Conservation (phyloP, 2,329 filamentous ascomycete genomes). For the Hypoxylon sp. region DNA sequence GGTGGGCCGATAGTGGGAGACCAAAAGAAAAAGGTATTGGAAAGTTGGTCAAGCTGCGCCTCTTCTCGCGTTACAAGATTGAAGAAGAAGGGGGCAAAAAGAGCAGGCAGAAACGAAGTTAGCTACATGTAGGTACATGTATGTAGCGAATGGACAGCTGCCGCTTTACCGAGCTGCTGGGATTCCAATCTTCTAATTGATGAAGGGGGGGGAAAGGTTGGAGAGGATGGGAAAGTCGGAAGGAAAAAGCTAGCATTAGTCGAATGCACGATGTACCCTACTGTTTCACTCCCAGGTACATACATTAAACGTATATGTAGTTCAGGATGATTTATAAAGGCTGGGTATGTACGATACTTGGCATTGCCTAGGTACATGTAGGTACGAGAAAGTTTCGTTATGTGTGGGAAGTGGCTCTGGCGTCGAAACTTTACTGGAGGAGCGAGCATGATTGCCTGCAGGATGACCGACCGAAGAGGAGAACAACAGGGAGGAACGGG, state of each 20-base stretch:
- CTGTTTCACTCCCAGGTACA: background rate
- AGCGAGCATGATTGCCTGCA: constrained; percentile 29
- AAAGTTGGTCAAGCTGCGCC: constrained; percentile 20
- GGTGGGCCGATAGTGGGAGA: constrained; percentile 11
- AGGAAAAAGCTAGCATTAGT: background rate
- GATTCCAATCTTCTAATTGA: constrained; percentile 29
- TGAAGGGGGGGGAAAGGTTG: constrained; percentile 9
- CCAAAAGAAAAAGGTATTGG: constrained; percentile 9
- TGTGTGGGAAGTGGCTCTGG: constrained; percentile 18
- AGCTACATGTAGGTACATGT: background rate
- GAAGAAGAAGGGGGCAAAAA: constrained; percentile 16
- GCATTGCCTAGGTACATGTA: background rate
- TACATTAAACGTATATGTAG: background rate
- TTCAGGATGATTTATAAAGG: constrained; percentile 8
- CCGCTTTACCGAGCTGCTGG: constrained; percentile 41
- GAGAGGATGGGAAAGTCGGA: background rate
- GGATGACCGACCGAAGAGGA: constrained; percentile 20
- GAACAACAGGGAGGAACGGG: background rate
- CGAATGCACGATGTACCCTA: constrained; percentile 12
- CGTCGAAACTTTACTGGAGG: constrained; percentile 35
- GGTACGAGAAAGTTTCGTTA: constrained; percentile 22
- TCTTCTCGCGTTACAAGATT: constrained; percentile 6
- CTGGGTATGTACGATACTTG: constrained; percentile 6
- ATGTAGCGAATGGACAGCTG: constrained; percentile 21
- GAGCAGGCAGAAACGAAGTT: constrained; percentile 19